Evolutionary conservation across 2,329 filamentous ascomycete genomes (phyloP).

Genomic region (Fonsecaea monophora): DNA sequence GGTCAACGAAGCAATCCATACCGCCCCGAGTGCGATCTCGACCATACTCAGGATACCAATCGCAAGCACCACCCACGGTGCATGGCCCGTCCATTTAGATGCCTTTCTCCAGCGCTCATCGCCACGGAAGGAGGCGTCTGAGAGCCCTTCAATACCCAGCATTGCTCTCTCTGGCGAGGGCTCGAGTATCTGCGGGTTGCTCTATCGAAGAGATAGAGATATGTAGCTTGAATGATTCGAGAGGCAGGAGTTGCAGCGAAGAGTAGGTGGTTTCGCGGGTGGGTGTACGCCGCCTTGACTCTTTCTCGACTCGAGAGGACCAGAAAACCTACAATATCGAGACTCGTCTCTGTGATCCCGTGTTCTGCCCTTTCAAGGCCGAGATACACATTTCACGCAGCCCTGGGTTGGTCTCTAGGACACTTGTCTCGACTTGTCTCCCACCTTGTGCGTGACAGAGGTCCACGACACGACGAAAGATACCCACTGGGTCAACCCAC

Average conservation of each 20-base stretch:
- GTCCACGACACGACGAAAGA: too few relatives aligned
- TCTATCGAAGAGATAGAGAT: not conserved
- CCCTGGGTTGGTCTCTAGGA: not conserved
- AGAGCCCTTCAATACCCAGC: conserved; percentile 35
- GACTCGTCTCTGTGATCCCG: not conserved
- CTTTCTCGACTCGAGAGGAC: not conserved
- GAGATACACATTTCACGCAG: not conserved
- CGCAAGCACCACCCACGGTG: conserved; percentile 34
- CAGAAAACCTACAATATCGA: not conserved
- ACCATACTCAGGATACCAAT: conserved; percentile 36
- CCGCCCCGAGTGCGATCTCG: conserved; percentile 37
- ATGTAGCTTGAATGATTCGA: not conserved
- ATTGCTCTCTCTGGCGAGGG: conserved; percentile 5
- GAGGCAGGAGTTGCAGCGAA: not conserved
- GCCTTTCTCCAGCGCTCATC: conserved; percentile 35
- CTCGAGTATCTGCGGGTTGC: not conserved
- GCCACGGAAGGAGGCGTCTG: conserved; percentile 37
- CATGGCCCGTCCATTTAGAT: conserved; percentile 33
- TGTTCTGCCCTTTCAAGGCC: not conserved
- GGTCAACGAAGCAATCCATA: conserved; percentile 36
- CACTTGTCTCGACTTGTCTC: not conserved
- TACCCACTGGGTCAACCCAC: too few relatives aligned
- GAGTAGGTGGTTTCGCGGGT: not conserved
- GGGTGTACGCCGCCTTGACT: not conserved
- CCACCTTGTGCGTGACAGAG: too few relatives aligned